These are phyloP conservation scores for Tetracentron sinense DNA, from an alignment of 164 flowering plant species.

Conservation along the genomic window DNA sequence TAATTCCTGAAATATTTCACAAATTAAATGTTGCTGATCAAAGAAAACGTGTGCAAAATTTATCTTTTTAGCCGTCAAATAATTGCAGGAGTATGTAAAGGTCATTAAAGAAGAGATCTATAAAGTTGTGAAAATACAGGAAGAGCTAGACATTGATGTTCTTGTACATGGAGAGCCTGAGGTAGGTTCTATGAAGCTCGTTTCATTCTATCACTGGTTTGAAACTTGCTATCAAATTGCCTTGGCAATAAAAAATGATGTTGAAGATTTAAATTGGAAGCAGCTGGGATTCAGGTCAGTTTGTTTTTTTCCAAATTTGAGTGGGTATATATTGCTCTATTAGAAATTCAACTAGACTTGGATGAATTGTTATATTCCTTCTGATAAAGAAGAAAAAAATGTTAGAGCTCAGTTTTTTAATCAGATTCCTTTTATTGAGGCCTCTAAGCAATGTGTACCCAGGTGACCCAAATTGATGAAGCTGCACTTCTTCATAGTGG, in stretches of 20 bases:
- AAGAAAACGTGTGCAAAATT: neutral
- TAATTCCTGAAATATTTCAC: too few species aligned
- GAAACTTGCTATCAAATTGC: slow-evolving; percentile 27
- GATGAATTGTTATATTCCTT: too few species aligned
- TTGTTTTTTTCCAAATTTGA: neutral
- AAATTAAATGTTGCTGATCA: too few species aligned
- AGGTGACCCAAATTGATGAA: slow-evolving; percentile 9
- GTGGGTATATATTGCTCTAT: neutral
- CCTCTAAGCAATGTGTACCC: neutral
- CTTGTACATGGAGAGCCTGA: too few species aligned
- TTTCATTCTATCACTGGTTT: slow-evolving; percentile 1
- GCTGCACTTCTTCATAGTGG: slow-evolving; percentile 1
- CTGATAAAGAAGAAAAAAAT: too few species aligned
- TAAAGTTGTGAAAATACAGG: slow-evolving; percentile 25
- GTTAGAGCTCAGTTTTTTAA: too few species aligned
- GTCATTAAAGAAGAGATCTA: slow-evolving; percentile 24
- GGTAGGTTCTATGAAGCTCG: neutral
- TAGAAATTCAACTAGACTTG: too few species aligned
- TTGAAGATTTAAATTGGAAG: slow-evolving; percentile 24
- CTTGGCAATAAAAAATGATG: slow-evolving; percentile 22
- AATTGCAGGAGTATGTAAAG: slow-evolving; percentile 22
- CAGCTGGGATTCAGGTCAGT: slow-evolving; percentile 19
- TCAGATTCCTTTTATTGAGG: too few species aligned
- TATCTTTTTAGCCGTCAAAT: slow-evolving; percentile 11
- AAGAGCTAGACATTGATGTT: slow-evolving; percentile 20